Evolutionary conservation across 2,329 filamentous ascomycete genomes (phyloP).

Genomic region (Aspergillus fumigatiaffinis): DNA sequence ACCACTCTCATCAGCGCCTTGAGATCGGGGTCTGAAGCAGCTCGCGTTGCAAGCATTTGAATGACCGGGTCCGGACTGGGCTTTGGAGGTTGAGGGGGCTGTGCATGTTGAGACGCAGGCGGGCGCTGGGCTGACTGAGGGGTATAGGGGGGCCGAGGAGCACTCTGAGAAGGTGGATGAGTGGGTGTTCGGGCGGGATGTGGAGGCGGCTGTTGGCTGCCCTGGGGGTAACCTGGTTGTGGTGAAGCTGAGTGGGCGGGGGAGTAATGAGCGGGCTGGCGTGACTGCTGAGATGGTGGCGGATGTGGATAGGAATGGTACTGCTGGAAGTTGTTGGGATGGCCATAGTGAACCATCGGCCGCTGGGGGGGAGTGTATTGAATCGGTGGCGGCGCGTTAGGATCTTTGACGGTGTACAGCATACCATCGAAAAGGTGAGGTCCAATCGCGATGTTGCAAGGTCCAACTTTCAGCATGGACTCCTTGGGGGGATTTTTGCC

Average conservation of each 20-base stretch:
- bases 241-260: conserved; percentile 24
- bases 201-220: conserved; percentile 20
- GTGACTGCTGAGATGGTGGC: conserved; percentile 24
- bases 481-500: conserved; percentile 48
- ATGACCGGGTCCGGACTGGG: conserved; percentile 49
- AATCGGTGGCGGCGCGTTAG: conserved; percentile 35
- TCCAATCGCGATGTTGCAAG: conserved; percentile 58
- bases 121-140: conserved; percentile 26
- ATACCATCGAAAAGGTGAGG: conserved; percentile 60
- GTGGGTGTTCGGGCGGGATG: conserved; percentile 11
- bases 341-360: conserved; percentile 42
- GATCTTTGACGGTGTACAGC: conserved; percentile 53
- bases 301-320: conserved; percentile 37
- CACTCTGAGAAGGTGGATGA: conserved; percentile 11
- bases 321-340: conserved; percentile 39
- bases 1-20: conserved; percentile 51
- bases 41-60: conserved; percentile 50
- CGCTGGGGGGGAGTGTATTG: conserved; percentile 38
- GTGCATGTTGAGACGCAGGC: conserved; percentile 23
- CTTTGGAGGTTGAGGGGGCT: conserved; percentile 36
- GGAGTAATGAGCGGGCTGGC: conserved; percentile 24
- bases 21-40: conserved; percentile 46
- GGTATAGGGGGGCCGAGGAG: conserved; percentile 18
- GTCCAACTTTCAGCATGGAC: conserved; percentile 53
- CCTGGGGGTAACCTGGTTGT: conserved; percentile 22